Evolutionary conservation across 768 basidiomycete genomes (phyloP), one percentile per base, ranked within the genome.

Genomic region (Crepidotus variabilis): DNA sequence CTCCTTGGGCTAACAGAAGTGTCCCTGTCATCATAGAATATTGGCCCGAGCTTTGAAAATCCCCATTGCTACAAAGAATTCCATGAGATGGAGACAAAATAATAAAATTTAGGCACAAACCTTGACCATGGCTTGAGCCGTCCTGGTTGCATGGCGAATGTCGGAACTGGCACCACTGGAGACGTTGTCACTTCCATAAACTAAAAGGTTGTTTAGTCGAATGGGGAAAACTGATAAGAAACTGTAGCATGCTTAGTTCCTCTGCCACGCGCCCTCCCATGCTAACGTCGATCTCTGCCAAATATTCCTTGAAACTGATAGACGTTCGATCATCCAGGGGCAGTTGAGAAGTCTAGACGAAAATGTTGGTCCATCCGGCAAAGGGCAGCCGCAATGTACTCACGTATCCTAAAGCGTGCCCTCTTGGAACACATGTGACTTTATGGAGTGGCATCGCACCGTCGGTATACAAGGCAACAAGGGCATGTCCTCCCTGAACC

Each of bases 391-490:
- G 53, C 52, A 52, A 47, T 50, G 57, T 57, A 81, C 87, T 61
- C 75, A 93, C 91, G 62, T 90, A 75, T 55, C 95, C 94, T 47
- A 98, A 80, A 20, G 94, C 90, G 67, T 96, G 90, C 23, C 97
- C 97, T 63, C 97, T 90, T 39, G 96, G 96, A 52, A 99, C 84
- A 69, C 96, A 97, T 22, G 96, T 98, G 33, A 98, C 96, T 75
- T 97, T 97, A 72, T 98, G 95, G 60, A 99, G 73, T 43, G 97
- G 97, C 84, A 94, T 94, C 45, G 95, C 94, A 50, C 95, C 96
- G 59, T 91, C 83, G 1, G 97, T 98, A 69, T 94, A 94, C 49
- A 98, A 75, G 6, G 96, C 94, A 22, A 94, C 87, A n/a, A 98
- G 79, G 24, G 95, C 93, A 69, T 98, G 94, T 34, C 93, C 94